Evolutionary conservation across 768 basidiomycete genomes (phyloP).

Genomic region (Gloeopeniophorella convolvens): DNA sequence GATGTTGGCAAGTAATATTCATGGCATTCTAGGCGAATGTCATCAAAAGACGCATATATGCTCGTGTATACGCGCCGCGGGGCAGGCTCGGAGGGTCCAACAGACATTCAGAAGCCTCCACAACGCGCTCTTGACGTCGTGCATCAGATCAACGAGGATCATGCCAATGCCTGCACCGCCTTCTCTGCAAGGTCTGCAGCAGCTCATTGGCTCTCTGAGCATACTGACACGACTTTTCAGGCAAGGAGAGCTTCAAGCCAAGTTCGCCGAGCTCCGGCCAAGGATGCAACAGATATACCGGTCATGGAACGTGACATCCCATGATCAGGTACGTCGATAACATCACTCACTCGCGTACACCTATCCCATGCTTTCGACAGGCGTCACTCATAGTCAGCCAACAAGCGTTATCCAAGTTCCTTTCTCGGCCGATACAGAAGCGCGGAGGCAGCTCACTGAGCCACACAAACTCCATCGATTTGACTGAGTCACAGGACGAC

Average conservation of each 20-base stretch:
- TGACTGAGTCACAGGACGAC: background rate
- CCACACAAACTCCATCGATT: background rate
- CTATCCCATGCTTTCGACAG: constrained; percentile 26
- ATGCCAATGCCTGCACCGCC: constrained; percentile 46
- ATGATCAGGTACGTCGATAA: constrained; percentile 40
- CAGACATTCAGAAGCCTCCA: constrained; percentile 41
- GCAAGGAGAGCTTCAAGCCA: constrained; percentile 34
- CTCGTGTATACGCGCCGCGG: constrained; percentile 65
- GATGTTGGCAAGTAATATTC: background rate
- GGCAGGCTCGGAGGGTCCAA: background rate
- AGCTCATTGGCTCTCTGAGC: background rate
- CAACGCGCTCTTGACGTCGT: constrained; percentile 49
- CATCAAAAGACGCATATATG: constrained; percentile 92
- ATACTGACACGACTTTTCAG: constrained; percentile 28
- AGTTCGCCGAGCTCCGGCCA: constrained; percentile 45
- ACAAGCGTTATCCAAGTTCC: constrained; percentile 47
- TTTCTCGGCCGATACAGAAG: constrained; percentile 12
- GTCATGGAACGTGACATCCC: constrained; percentile 48
- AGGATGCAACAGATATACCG: constrained; percentile 56
- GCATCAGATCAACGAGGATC: constrained; percentile 44
- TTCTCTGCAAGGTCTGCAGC: constrained; percentile 41
- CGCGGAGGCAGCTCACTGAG: background rate
- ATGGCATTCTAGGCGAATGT: constrained; percentile 32
- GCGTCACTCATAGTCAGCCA: constrained; percentile 55
- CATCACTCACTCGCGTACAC: background rate